Percentiles rank a stretch among this genome's conserved stretches.
These are phyloP conservation scores for Diaporthe velutina DNA, from an alignment of 2,329 filamentous ascomycete genomes.

Conservation along the genomic window DNA sequence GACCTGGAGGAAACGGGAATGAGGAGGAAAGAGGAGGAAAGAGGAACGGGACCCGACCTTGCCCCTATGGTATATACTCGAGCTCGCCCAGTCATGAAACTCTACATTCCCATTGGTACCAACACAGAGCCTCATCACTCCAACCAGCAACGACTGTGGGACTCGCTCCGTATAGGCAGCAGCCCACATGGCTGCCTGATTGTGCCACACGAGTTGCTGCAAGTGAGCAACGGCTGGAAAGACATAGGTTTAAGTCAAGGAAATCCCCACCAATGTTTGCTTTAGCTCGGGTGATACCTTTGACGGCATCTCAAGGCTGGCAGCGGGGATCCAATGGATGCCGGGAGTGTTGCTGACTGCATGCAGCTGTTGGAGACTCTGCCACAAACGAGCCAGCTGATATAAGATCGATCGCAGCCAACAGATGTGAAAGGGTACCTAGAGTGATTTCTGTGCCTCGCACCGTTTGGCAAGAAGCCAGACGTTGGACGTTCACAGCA, in stretches of 20 bases:
- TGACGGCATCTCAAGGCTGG: not conserved
- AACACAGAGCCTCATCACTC: conserved; percentile 10
- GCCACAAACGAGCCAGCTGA: not conserved
- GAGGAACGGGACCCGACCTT: not conserved
- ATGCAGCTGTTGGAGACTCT: not conserved
- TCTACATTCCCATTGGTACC: not conserved
- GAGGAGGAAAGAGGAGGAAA: not conserved
- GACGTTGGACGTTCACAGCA: not conserved
- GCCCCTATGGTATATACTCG: not conserved
- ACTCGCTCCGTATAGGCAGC: not conserved
- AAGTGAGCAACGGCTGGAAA: not conserved
- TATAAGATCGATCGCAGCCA: not conserved
- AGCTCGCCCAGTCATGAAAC: not conserved
- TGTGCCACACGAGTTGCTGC: not conserved
- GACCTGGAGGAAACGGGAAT: not conserved
- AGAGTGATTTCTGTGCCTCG: not conserved
- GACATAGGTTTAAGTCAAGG: not conserved
- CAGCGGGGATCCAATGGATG: not conserved
- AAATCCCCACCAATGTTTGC: not conserved
- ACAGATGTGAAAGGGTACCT: not conserved
- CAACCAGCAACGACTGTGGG: not conserved
- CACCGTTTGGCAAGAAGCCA: not conserved
- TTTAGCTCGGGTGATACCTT: not conserved
- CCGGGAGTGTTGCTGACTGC: not conserved
- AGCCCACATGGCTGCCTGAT: not conserved